A percentile compares a stretch with the other conserved stretches of the same genome.
Evolutionary conservation across 1,284 basidiomycete genomes (phyloP).

Genomic region (Ganoderma sinense): DNA sequence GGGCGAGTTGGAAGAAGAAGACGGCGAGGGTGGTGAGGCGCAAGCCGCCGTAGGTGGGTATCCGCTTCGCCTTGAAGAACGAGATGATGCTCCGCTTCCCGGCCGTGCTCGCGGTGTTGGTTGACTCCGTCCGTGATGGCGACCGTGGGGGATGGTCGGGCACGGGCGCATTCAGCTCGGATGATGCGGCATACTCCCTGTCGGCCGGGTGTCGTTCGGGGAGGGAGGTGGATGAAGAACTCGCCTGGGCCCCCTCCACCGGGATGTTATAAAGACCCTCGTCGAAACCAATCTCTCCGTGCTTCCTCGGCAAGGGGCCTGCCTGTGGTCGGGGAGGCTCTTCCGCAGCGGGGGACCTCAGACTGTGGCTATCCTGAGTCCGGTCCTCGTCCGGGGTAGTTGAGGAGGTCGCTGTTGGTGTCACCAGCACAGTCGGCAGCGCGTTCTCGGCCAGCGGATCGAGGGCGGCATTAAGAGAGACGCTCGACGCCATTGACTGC

Average conservation of each 20-base stretch:
- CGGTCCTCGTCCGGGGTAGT: conserved; percentile 9
- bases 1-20: conserved; percentile 50
- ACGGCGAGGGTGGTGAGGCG: conserved; percentile 53
- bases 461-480: conserved; percentile 23
- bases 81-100: conserved; percentile 46
- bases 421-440: conserved; percentile 32
- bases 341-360: conserved; percentile 6
- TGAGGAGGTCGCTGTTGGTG: conserved; percentile 28
- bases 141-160: conserved; percentile 19
- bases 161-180: conserved; percentile 26
- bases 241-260: conserved; percentile 23
- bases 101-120: conserved; percentile 37
- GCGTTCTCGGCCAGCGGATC: conserved; percentile 34
- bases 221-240: conserved; percentile 30
- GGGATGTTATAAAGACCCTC: conserved; percentile 48
- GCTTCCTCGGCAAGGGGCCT: conserved; percentile 67
- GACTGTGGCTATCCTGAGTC: conserved; percentile 4
- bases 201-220: conserved; percentile 67
- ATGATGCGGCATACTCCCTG: conserved; percentile 41
- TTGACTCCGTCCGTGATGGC: conserved; percentile 29
- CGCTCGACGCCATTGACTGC: conserved; percentile 31
- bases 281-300: conserved; percentile 69
- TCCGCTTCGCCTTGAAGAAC: conserved; percentile 49
- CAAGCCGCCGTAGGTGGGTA: conserved; percentile 53
- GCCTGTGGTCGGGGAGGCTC: conserved; percentile 52